Base-by-base conservation (phyloP, 768 basidiomycete species). In the Dacryopinax spathularia region DNA sequence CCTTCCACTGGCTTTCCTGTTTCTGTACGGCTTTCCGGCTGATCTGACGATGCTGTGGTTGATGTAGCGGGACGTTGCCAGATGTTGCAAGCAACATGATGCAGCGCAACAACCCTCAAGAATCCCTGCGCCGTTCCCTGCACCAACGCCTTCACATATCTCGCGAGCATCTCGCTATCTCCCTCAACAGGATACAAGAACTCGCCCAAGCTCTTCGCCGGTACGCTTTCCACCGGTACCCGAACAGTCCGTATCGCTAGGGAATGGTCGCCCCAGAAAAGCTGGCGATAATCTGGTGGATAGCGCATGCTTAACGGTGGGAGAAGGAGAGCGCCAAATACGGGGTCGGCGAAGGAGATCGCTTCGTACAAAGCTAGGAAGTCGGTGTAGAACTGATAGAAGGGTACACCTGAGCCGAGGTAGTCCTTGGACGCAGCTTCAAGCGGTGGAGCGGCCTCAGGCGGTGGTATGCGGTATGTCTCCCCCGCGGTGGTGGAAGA, bases 341-440 rank as follows among this genome's bases (percentile, higher is more conserved):
- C 73, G 0, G 80, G 78, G 69, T 97, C 84, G 1, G 85, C 82
- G 73, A 94, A 94, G 7, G 94, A 97, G 68, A 92, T 84, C 2
- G 91, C 82, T 69, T 91, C 89, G 74, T 94, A 98, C n/a, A 97
- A 76, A 1, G 82, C 85, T 63, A 95, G 79, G 70, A 96, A 87
- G 73, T 96, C 93, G 15, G 87, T 88, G 75, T 92, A 98, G 70
- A 88, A 91, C 72, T 95, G 92, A 77, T 84, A 96, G 78, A 97
- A 97, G 0, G 93, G 91, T 0, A 85, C 84, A 3, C 76, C 74
- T 0, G 78, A 66, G 0, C 86, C 84, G n/a, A 91, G 81, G 72
- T 85, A 85, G 27, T 76, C 75, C 13, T 70, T 64, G 1, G 87
- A 79, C 1, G 81, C 82, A 5, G 74, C 68, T 66, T 89, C 87